Percentiles rank a stretch among this genome's conserved stretches.
phyloP scores from a whole-genome alignment of 2,329 filamentous ascomycete species.

The Fusarium bulbicola region DNA sequence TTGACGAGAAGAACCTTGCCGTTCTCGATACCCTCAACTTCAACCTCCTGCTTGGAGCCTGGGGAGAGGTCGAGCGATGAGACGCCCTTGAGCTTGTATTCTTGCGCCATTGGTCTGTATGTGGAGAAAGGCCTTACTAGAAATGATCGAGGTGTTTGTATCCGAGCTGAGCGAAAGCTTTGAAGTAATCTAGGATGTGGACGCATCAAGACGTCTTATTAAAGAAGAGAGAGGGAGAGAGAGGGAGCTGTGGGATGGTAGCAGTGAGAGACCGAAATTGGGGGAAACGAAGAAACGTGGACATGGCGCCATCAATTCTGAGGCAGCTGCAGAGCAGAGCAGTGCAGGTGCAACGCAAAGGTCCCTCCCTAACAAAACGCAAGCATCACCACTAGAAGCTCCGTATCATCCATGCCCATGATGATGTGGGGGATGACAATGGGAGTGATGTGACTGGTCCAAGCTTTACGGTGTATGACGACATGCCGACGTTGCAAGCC shows the following conservation, averaged over 20 bases:
- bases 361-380: constrained; percentile 8
- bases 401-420: constrained; percentile 29
- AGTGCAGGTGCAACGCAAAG: not conserved
- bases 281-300: constrained; percentile 16
- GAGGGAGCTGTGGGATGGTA: not conserved
- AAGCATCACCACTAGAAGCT: constrained; percentile 30
- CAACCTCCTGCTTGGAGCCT: constrained; percentile 86
- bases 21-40: constrained; percentile 87
- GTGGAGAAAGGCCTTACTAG: constrained; percentile 38
- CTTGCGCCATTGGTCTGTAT: constrained; percentile 58
- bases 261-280: constrained; percentile 3
- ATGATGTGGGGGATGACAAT: constrained; percentile 43
- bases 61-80: constrained; percentile 77
- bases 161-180: constrained; percentile 21
- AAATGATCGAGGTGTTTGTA: constrained; percentile 15
- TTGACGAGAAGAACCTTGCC: constrained; percentile 90
- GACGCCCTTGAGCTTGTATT: constrained; percentile 80
- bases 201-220: constrained; percentile 32
- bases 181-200: constrained; percentile 15
- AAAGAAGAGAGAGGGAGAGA: not conserved
- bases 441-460: constrained; percentile 30
- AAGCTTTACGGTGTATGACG: constrained; percentile 35
- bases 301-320: constrained; percentile 25
- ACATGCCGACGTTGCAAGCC: constrained; percentile 21
- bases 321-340: not conserved